Evolutionary conservation across 176 grass and related monocot genomes (phyloP).

Genomic region (Ampelocalamus luodianensis): DNA sequence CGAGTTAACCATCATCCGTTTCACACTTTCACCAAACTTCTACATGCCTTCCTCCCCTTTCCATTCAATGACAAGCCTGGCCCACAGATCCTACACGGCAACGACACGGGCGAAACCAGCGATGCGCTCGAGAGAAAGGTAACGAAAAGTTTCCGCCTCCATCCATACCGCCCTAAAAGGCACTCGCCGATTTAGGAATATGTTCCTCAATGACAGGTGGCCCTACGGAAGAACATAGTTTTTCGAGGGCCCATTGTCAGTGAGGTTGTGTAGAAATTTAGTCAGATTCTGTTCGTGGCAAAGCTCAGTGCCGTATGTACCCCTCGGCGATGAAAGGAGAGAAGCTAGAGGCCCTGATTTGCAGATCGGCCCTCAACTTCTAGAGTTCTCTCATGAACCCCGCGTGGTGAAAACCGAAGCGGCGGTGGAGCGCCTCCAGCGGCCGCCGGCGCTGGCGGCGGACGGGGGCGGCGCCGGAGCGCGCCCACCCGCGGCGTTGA

Average conservation of each 20-base stretch:
- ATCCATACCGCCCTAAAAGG: neutral
- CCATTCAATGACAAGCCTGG: neutral
- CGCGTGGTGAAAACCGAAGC: constrained; percentile 57
- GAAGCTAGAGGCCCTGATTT: neutral
- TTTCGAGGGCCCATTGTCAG: neutral
- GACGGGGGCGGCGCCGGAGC: neutral
- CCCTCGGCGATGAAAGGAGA: neutral
- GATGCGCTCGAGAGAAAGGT: neutral
- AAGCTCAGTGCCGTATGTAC: neutral
- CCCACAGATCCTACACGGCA: neutral
- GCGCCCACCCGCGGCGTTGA: constrained; percentile 30
- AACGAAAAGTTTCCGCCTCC: neutral
- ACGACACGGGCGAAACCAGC: neutral
- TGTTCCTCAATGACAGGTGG: neutral
- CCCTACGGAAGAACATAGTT: rapidly evolving
- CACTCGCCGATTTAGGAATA: neutral
- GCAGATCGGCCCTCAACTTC: constrained; percentile 1
- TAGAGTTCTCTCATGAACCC: constrained; percentile 40
- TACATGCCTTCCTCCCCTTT: neutral
- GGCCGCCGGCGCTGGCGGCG: neutral
- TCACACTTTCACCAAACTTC: neutral
- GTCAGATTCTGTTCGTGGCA: neutral
- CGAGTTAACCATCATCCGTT: neutral
- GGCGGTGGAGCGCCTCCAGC: neutral
- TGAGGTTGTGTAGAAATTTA: neutral